phyloP scores from a whole-genome alignment of 192 early-diverging fungal species.

The Fimicolochytrium jonesii region DNA sequence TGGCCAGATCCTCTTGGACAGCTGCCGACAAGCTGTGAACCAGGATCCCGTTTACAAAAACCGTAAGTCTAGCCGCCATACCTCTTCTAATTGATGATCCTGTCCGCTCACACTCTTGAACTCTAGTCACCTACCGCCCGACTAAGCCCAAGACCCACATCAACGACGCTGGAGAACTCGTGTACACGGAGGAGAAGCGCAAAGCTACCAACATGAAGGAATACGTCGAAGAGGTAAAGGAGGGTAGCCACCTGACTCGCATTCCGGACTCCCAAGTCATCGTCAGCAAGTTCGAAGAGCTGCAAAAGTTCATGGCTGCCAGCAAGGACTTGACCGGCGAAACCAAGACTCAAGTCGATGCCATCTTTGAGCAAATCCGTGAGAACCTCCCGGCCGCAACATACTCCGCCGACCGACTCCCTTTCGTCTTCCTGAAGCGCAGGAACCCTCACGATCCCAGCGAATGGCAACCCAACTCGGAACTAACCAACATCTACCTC shows the following conservation, averaged over 20 bases:
- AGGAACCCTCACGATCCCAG: conserved; percentile 53
- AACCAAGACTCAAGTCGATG: conserved; percentile 26
- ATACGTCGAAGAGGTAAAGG: conserved; percentile 83
- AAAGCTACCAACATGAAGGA: conserved; percentile 85
- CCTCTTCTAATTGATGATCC: neutral
- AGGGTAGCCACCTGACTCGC: conserved; percentile 42
- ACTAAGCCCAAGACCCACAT: conserved; percentile 78
- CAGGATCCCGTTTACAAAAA: conserved; percentile 84
- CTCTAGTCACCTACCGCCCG: conserved; percentile 68
- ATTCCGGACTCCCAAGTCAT: conserved; percentile 20
- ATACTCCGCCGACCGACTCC: conserved; percentile 24
- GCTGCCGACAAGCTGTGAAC: conserved; percentile 79
- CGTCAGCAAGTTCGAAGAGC: conserved; percentile 48
- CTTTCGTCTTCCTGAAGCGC: conserved; percentile 50
- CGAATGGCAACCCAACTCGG: conserved; percentile 80
- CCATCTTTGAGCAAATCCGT: conserved; percentile 39
- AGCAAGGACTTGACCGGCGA: conserved; percentile 25
- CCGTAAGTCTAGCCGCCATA: conserved; percentile 44
- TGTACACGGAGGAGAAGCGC: conserved; percentile 82
- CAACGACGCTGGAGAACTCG: conserved; percentile 74
- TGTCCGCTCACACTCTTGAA: conserved; percentile 8
- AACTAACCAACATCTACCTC: conserved; percentile 74
- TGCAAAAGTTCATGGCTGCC: conserved; percentile 20
- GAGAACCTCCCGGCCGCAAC: conserved; percentile 17
- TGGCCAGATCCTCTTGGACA: conserved; percentile 78